These are phyloP conservation scores for Saprolegnia diclina DNA, from an alignment of 352 stramenopile species.

Conservation along the genomic window DNA sequence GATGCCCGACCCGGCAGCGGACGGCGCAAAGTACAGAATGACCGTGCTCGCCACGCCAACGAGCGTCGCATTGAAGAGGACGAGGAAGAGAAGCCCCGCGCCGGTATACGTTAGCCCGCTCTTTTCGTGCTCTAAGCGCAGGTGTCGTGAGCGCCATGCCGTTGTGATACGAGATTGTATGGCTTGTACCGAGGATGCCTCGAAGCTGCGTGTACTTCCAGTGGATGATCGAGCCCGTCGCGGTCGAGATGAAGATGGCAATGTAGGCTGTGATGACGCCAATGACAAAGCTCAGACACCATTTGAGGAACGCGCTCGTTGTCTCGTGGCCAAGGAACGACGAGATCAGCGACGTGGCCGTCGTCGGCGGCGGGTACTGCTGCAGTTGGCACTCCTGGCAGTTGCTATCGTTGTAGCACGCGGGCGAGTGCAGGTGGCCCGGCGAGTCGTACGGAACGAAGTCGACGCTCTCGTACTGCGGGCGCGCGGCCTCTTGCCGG, in stretches of 20 bases:
- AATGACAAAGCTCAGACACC: constrained; percentile 21
- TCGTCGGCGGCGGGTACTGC: background rate
- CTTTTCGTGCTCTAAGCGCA: constrained; percentile 13
- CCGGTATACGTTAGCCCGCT: background rate
- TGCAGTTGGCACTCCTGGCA: background rate
- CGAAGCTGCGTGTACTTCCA: constrained; percentile 20
- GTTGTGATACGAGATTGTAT: constrained; percentile 2
- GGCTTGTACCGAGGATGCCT: constrained; percentile 6
- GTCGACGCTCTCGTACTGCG: constrained; percentile 24
- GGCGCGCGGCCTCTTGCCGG: background rate
- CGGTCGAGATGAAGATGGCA: constrained; percentile 1
- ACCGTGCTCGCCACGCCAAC: constrained; percentile 2
- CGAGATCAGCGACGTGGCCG: background rate
- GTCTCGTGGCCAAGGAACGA: constrained; percentile 8
- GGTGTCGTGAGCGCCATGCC: background rate
- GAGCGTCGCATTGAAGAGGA: constrained; percentile 1
- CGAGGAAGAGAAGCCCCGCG: constrained; percentile 5
- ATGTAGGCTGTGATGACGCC: constrained; percentile 17
- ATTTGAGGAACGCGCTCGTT: constrained; percentile 18
- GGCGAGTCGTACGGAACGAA: constrained; percentile 21
- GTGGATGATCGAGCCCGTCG: background rate
- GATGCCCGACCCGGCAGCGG: constrained; percentile 34
- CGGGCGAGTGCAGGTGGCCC: background rate
- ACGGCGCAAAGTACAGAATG: constrained; percentile 10
- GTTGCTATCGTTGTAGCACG: constrained; percentile 1